Evolutionary conservation across 2,329 filamentous ascomycete species (phyloP).

Genomic region (Verticillium isaacii): DNA sequence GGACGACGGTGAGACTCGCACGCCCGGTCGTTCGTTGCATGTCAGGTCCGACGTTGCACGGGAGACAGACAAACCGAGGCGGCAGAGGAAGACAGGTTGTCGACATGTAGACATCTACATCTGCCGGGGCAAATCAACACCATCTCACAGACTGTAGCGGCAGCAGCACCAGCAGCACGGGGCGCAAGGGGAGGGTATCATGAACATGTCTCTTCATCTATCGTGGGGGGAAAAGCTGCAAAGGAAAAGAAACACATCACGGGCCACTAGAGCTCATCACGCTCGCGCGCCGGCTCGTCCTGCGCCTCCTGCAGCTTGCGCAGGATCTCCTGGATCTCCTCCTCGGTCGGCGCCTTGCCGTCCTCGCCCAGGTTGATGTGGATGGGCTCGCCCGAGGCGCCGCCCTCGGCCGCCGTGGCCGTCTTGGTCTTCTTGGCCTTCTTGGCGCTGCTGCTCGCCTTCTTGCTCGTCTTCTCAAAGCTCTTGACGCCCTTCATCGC

Average conservation of each 20-base stretch:
- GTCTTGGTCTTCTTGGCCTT: slow-evolving; percentile 38
- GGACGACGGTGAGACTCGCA: background rate
- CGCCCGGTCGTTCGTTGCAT: background rate
- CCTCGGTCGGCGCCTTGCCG: slow-evolving; percentile 30
- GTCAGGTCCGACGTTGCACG: background rate
- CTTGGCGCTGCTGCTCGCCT: slow-evolving; percentile 33
- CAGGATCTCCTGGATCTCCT: slow-evolving; percentile 47
- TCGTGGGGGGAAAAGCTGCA: background rate
- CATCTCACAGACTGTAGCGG: background rate
- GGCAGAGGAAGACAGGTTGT: background rate
- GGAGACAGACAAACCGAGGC: background rate
- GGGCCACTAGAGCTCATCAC: slow-evolving; percentile 29
- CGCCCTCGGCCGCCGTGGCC: slow-evolving; percentile 34
- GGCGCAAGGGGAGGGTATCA: background rate
- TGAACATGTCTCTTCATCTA: background rate
- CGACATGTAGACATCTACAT: background rate
- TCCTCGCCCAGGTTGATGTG: slow-evolving; percentile 32
- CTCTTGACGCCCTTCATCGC: slow-evolving; percentile 63
- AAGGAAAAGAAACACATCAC: background rate
- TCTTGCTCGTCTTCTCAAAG: slow-evolving; percentile 42
- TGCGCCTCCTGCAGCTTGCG: slow-evolving; percentile 27
- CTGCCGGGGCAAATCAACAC: background rate
- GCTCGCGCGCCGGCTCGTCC: slow-evolving; percentile 20
- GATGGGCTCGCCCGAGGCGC: slow-evolving; percentile 28
- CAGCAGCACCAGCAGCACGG: background rate